Evolutionary conservation across 257 asterid species (phyloP).

Genomic region (Scutellaria barbata): DNA sequence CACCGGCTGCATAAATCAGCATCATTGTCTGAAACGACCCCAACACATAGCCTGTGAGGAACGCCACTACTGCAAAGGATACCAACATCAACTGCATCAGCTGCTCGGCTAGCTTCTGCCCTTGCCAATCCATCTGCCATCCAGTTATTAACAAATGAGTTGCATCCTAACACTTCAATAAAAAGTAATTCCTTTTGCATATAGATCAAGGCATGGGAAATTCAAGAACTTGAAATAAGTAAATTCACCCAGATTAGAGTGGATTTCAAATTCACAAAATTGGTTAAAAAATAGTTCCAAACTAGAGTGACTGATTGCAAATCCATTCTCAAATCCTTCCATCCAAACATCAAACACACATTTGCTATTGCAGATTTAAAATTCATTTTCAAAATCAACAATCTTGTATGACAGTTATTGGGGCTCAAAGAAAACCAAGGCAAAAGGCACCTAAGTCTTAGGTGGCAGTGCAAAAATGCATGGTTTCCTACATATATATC

Average conservation of each 20-base stretch:
- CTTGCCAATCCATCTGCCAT: conserved; percentile 86
- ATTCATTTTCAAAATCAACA: no score
- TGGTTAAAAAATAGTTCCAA: no score
- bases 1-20: conserved; percentile 64
- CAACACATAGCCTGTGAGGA: conserved; percentile 56
- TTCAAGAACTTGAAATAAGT: no score
- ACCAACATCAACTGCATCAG: conserved; percentile 74
- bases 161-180: neutral
- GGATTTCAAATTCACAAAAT: neutral
- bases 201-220: neutral
- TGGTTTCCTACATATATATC: neutral
- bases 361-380: no score
- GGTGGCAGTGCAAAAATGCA: neutral
- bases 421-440: neutral
- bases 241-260: no score
- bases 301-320: neutral
- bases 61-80: conserved; percentile 61
- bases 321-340: neutral
- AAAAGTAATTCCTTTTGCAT: neutral
- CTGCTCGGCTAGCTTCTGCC: conserved; percentile 77
- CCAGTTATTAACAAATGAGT: conserved; percentile 20
- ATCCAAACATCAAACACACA: neutral
- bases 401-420: neutral
- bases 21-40: conserved; percentile 75
- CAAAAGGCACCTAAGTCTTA: neutral